Evolutionary conservation across 805 yeast species (phyloP).

Genomic region (Metschnikowia shivogae): DNA sequence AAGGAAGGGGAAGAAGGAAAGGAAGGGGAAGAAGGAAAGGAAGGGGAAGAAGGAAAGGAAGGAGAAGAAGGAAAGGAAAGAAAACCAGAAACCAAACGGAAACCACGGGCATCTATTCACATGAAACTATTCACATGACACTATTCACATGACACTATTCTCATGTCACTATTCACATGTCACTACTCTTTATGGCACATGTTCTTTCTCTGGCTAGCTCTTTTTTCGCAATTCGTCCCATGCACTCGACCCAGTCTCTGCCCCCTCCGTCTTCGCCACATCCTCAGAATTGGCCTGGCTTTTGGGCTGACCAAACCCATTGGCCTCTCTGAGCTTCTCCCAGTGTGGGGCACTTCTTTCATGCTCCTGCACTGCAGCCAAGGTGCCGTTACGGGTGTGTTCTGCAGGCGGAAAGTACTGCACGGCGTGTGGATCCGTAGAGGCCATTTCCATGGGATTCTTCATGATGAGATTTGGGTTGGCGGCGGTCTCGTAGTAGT

Average conservation of each 20-base stretch:
- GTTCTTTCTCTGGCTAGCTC: not conserved
- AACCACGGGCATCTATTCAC: too few species aligned
- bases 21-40: too few species aligned
- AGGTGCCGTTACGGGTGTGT: not conserved
- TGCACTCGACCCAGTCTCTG: conserved; percentile 11
- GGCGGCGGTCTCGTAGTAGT: conserved; percentile 47
- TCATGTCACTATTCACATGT: too few species aligned
- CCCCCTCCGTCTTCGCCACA: conserved; percentile 1
- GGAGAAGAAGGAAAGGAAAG: too few species aligned
- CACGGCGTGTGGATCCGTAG: conserved; percentile 26
- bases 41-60: too few species aligned
- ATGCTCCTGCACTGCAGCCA: conserved; percentile 12
- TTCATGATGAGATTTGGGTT: conserved; percentile 51
- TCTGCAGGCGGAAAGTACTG: conserved; percentile 21
- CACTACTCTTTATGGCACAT: too few species aligned
- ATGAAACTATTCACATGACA: too few species aligned
- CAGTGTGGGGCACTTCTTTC: conserved; percentile 25
- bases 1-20: too few species aligned
- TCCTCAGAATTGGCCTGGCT: not conserved
- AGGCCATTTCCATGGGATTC: conserved; percentile 47
- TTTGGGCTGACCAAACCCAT: conserved; percentile 19
- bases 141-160: too few species aligned
- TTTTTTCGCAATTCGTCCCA: conserved; percentile 17
- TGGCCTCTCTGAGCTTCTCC: conserved; percentile 33
- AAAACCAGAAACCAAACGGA: too few species aligned